phyloP scores from a whole-genome alignment of 768 basidiomycete species.

The Tylopilus sp. region DNA sequence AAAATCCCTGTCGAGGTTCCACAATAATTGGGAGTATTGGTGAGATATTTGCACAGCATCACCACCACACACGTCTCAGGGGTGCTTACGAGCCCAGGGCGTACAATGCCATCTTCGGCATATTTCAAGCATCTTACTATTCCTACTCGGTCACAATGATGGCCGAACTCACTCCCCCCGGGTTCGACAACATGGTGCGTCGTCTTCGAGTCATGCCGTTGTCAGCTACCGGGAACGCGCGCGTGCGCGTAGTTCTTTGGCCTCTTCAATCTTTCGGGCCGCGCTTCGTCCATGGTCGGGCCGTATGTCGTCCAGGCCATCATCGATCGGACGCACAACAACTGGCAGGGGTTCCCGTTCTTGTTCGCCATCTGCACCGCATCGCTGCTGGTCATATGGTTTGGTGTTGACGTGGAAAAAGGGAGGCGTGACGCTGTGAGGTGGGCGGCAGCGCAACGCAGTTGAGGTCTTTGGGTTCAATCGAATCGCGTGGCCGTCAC shows the following conservation, averaged over 20 bases:
- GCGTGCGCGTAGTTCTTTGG: slow-evolving; percentile 67
- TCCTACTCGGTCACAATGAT: slow-evolving; percentile 86
- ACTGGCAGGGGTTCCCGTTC: slow-evolving; percentile 86
- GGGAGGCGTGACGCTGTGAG: slow-evolving; percentile 60
- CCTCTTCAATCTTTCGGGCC: slow-evolving; percentile 79
- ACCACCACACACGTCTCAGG: background rate
- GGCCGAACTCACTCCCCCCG: slow-evolving; percentile 84
- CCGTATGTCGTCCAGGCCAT: slow-evolving; percentile 85
- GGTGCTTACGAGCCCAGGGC: slow-evolving; percentile 43
- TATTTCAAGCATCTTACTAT: slow-evolving; percentile 87
- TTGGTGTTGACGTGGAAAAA: slow-evolving; percentile 61
- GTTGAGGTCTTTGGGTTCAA: background rate
- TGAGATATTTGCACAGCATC: slow-evolving; percentile 24
- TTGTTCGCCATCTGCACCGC: slow-evolving; percentile 65
- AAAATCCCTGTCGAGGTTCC: slow-evolving; percentile 52
- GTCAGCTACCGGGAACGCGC: background rate
- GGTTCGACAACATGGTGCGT: slow-evolving; percentile 76
- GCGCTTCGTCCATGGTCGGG: slow-evolving; percentile 84
- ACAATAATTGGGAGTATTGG: slow-evolving; percentile 89
- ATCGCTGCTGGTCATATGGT: slow-evolving; percentile 76
- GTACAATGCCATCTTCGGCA: slow-evolving; percentile 75
- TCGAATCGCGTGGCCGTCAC: background rate
- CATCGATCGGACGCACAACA: slow-evolving; percentile 65
- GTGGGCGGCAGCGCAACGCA: slow-evolving; percentile 44
- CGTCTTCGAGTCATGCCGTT: background rate